Base-by-base conservation (phyloP, 2,329 filamentous ascomycete genomes). In the Nemania sp. region DNA sequence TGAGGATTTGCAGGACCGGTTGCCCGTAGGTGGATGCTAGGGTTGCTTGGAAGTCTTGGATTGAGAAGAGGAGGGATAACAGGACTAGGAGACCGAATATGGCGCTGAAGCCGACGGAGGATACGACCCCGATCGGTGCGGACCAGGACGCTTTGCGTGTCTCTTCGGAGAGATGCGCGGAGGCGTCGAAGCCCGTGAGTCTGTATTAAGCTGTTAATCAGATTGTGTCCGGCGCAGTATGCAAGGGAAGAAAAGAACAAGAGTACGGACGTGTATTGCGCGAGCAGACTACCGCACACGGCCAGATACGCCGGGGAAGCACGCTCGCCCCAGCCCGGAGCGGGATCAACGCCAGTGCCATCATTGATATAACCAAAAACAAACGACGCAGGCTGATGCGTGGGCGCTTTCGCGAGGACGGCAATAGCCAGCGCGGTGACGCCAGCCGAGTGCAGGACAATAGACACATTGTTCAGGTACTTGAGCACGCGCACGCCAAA, bases 141-240 rank as follows among this genome's bases (percentile, higher is more conserved):
- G 74, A 77, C 79, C 80, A 81, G 8, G 76, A 74, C 3, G 81
- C 81, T 19, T 79, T 80, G 15, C 73, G 72, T 0, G 81, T 84
- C 66, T 84, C 81, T 62, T 84, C 81, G 11, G 75, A 78, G 12
- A 84, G 65, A 65, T 84, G 81, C 0, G 81, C 81, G 4, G 75
- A 77, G 1, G 80, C 79, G 57, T 82, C 80, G 59, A 80, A 82
- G 7, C 79, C 77, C 11, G 59, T 61, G 12, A 80, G 72, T 11
- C 57, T 60, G 11, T 36, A 15, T 5, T 36, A 6, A 24, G 39
- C 11, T 5, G 8, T 20, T 28, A 3, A 6, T 31, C 9, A 5
- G 20, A 1, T 14, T 11, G 24, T 11, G 2, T 23, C 3, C 9
- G 15, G n/a, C 1, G 8, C 7, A 5, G 14, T 3, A 15, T 28